phyloP scores from a whole-genome alignment of 768 basidiomycete genomes.

The Lepiota venenata region DNA sequence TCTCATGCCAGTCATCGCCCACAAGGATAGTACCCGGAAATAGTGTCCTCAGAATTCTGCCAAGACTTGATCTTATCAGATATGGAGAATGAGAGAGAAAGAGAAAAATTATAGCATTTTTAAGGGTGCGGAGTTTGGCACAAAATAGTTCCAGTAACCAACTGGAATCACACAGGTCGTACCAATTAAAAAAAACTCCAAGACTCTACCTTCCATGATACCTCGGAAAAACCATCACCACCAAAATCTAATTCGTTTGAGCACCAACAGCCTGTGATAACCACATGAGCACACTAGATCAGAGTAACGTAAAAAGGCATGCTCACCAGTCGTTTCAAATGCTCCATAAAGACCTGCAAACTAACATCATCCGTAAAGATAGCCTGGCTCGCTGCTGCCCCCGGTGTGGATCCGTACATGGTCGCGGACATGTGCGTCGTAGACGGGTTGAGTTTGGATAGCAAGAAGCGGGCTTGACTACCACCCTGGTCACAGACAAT shows the following conservation, averaged over 20 bases:
- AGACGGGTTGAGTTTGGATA: slow-evolving; percentile 95
- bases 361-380: slow-evolving; percentile 99
- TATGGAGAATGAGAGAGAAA: neutral
- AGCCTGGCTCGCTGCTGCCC: slow-evolving; percentile 73
- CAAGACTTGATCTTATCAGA: too few relatives aligned
- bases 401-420: slow-evolving; percentile 81
- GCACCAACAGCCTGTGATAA: slow-evolving; percentile 26
- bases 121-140: neutral
- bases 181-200: neutral
- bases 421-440: slow-evolving; percentile 94
- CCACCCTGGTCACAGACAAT: slow-evolving; percentile 98
- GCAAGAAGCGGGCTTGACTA: slow-evolving; percentile 95
- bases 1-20: neutral
- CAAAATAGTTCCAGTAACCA: neutral
- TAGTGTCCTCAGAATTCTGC: neutral
- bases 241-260: slow-evolving; percentile 22
- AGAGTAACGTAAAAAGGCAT: neutral
- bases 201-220: neutral
- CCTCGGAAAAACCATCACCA: too few relatives aligned
- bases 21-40: neutral
- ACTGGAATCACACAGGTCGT: neutral
- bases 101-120: slow-evolving; percentile 5
- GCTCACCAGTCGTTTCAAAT: slow-evolving; percentile 81
- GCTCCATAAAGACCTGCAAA: slow-evolving; percentile 97
- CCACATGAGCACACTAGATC: neutral